Conservation (phyloP, 352 stramenopile genomes). For the Saprolegnia parasitica region DNA sequence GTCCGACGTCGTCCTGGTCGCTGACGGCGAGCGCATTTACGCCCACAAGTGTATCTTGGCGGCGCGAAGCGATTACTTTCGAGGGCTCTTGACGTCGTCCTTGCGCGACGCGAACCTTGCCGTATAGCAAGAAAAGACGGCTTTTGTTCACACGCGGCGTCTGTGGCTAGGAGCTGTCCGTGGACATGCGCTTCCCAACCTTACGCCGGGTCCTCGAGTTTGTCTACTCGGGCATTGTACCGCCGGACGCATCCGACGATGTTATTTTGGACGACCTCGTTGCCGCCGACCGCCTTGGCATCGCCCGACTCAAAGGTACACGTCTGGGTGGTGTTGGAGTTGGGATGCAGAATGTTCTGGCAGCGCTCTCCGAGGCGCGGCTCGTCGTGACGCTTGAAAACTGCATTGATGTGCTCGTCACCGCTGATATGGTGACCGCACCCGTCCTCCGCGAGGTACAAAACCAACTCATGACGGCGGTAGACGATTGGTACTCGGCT, state of each 20-base stretch:
- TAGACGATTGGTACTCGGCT: no score
- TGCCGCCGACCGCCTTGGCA: conserved; percentile 65
- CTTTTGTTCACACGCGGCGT: conserved; percentile 30
- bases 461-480: no score
- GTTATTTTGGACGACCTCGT: conserved; percentile 68
- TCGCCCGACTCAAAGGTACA: conserved; percentile 57
- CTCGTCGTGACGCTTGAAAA: conserved; percentile 42
- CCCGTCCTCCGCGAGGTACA: conserved; percentile 51
- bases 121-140: conserved; percentile 25
- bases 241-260: conserved; percentile 13
- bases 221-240: conserved; percentile 59
- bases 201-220: conserved; percentile 62
- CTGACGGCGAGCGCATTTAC: conserved; percentile 40
- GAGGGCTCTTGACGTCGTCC: conserved; percentile 35
- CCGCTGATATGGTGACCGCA: conserved; percentile 56
- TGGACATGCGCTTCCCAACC: conserved; percentile 50
- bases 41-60: conserved; percentile 61
- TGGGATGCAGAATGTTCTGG: background rate
- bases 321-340: no score
- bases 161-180: conserved; percentile 32
- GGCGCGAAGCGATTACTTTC: conserved; percentile 66
- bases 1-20: conserved; percentile 50
- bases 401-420: conserved; percentile 54
- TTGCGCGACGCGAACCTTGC: conserved; percentile 6
- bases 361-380: conserved; percentile 46